Conservation (phyloP, 2,329 filamentous ascomycete species). For the Monosporascus sp. region DNA sequence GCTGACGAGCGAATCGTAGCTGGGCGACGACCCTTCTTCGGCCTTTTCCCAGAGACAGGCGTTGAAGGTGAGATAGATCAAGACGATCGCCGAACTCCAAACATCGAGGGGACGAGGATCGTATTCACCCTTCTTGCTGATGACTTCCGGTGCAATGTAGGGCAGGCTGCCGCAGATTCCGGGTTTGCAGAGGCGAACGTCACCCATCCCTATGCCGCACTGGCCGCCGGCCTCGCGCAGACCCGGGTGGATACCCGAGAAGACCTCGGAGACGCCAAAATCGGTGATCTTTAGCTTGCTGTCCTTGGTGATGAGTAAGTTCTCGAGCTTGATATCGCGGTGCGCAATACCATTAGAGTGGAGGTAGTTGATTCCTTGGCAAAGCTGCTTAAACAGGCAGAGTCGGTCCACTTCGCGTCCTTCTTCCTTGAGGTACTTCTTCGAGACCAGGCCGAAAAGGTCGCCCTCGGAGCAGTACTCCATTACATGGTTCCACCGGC, state of each 20-base stretch:
- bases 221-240: conserved; percentile 66
- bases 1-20: conserved; percentile 59
- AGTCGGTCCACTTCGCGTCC: conserved; percentile 65
- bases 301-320: conserved; percentile 71
- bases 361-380: conserved; percentile 76
- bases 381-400: conserved; percentile 85
- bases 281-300: conserved; percentile 88
- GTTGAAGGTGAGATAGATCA: conserved; percentile 68
- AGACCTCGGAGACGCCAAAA: conserved; percentile 85
- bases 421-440: conserved; percentile 59
- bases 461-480: conserved; percentile 84
- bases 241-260: conserved; percentile 75
- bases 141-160: conserved; percentile 82
- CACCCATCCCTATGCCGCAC: conserved; percentile 68
- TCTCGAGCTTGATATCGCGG: conserved; percentile 87
- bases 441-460: conserved; percentile 68
- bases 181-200: conserved; percentile 65
- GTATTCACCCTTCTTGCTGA: conserved; percentile 58
- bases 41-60: conserved; percentile 72
- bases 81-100: conserved; percentile 81
- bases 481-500: conserved; percentile 88
- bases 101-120: conserved; percentile 79
- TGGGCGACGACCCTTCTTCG: conserved; percentile 32
- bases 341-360: conserved; percentile 83
- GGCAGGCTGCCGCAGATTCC: conserved; percentile 81